Evolutionary conservation across 2,329 filamentous ascomycete species (phyloP).

Genomic region (Pestalotiopsis sp.): DNA sequence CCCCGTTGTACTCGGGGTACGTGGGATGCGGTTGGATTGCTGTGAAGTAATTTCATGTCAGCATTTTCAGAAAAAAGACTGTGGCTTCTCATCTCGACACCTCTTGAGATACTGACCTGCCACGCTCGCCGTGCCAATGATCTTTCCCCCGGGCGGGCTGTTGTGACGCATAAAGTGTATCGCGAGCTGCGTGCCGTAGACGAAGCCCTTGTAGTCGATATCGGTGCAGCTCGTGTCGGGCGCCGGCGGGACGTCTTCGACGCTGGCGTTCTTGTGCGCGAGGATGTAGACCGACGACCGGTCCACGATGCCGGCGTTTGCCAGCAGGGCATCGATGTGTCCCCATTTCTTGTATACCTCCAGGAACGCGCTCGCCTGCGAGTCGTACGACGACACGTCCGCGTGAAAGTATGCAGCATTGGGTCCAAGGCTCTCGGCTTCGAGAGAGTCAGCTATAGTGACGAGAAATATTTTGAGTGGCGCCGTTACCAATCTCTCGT

Average conservation of each 20-base stretch:
- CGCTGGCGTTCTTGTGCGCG: conserved; percentile 18
- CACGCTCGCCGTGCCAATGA: conserved; percentile 40
- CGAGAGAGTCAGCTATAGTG: neutral
- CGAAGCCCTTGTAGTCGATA: conserved; percentile 52
- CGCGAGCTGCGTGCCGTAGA: conserved; percentile 51
- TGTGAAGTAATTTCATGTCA: neutral
- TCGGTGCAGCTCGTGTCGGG: conserved; percentile 49
- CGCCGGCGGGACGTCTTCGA: conserved; percentile 38
- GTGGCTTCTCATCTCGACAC: neutral
- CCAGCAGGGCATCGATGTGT: conserved; percentile 49
- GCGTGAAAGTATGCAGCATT: conserved; percentile 44
- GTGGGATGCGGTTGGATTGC: conserved; percentile 41
- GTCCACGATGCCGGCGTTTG: conserved; percentile 55
- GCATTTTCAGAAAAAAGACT: neutral
- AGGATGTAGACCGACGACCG: conserved; percentile 45
- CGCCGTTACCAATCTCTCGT: conserved; percentile 32
- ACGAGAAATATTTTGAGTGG: neutral
- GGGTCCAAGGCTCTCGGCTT: conserved; percentile 10
- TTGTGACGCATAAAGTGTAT: conserved; percentile 58
- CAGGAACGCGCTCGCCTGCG: conserved; percentile 44
- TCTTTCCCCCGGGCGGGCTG: conserved; percentile 40
- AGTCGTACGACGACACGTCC: conserved; percentile 49
- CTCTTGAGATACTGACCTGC: conserved; percentile 28
- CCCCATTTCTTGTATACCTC: conserved; percentile 44
- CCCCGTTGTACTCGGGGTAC: conserved; percentile 52